phyloP scores from a whole-genome alignment of 192 early-diverging fungal genomes.

The Oehlia diaphana region DNA sequence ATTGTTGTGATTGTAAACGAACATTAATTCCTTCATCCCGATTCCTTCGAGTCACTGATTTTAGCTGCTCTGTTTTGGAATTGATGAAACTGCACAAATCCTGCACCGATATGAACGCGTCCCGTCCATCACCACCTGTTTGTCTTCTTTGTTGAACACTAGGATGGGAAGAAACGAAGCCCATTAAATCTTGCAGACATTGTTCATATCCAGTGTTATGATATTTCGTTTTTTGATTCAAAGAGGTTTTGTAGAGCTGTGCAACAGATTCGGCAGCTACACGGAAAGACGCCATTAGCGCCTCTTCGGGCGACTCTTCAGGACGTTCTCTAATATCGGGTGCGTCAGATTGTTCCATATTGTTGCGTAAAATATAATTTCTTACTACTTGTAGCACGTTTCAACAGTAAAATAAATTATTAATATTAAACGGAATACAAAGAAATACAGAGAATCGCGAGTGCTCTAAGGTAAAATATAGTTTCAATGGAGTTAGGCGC shows the following conservation, averaged over 20 bases:
- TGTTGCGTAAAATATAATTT: background rate
- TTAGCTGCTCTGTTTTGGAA: conserved; percentile 12
- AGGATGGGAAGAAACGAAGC: conserved; percentile 18
- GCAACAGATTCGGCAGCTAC: conserved; percentile 17
- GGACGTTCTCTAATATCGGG: background rate
- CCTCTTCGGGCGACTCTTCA: conserved; percentile 18
- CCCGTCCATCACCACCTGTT: background rate
- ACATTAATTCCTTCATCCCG: background rate
- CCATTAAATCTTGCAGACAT: conserved; percentile 26
- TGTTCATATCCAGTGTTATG: conserved; percentile 29
- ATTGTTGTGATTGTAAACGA: conserved; percentile 4
- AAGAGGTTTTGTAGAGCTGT: conserved; percentile 12
- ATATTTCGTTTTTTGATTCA: conserved; percentile 4
- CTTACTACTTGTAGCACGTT: no score
- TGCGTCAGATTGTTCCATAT: conserved; percentile 2
- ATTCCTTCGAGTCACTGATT: background rate
- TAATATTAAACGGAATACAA: no score
- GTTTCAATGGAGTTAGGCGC: no score
- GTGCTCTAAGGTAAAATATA: no score
- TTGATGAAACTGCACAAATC: conserved; percentile 8
- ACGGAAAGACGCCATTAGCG: conserved; percentile 27
- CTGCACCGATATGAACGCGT: background rate
- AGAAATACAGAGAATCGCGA: no score
- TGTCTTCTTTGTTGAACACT: conserved; percentile 24
- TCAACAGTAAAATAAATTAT: no score